Percentiles rank a stretch among this genome's conserved stretches.
Conservation (phyloP, 164 flowering plant species). For the Chloranthus sessilifolius region DNA sequence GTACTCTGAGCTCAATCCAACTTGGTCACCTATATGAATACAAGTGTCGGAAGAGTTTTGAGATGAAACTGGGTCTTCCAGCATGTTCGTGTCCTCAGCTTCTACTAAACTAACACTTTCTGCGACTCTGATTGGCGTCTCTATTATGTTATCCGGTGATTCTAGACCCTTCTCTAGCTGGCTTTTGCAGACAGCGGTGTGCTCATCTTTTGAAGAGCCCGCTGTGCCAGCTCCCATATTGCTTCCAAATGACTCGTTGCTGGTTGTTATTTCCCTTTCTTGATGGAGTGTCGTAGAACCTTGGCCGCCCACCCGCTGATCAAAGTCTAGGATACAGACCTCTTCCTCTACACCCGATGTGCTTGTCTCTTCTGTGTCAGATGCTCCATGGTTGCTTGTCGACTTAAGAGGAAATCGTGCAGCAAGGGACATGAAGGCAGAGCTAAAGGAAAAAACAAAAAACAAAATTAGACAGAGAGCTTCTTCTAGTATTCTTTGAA, state of each 20-base stretch:
- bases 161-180: slow-evolving; percentile 5
- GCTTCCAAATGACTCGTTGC: slow-evolving; percentile 19
- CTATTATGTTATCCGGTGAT: slow-evolving; percentile 8
- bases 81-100: slow-evolving; percentile 17
- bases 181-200: background rate
- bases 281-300: slow-evolving; percentile 7
- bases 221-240: slow-evolving; percentile 1
- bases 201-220: slow-evolving; percentile 12
- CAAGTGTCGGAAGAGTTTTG: slow-evolving; percentile 25
- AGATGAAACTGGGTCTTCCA: slow-evolving; percentile 43
- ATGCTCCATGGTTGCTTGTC: slow-evolving; percentile 4
- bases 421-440: slow-evolving; percentile 55
- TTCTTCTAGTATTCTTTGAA: too few relatives aligned
- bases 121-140: slow-evolving; percentile 7
- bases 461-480: background rate
- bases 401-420: slow-evolving; percentile 39
- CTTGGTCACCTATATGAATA: slow-evolving; percentile 25
- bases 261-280: slow-evolving; percentile 18
- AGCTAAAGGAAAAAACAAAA: slow-evolving; percentile 25
- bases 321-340: slow-evolving; percentile 5
- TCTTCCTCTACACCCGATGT: slow-evolving; percentile 29
- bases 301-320: slow-evolving; percentile 2
- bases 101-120: slow-evolving; percentile 18
- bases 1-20: slow-evolving; percentile 45
- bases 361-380: background rate